These are phyloP conservation scores for Rhodotorula kratochvilovae DNA, from an alignment of 768 basidiomycete genomes.

Conservation along the genomic window DNA sequence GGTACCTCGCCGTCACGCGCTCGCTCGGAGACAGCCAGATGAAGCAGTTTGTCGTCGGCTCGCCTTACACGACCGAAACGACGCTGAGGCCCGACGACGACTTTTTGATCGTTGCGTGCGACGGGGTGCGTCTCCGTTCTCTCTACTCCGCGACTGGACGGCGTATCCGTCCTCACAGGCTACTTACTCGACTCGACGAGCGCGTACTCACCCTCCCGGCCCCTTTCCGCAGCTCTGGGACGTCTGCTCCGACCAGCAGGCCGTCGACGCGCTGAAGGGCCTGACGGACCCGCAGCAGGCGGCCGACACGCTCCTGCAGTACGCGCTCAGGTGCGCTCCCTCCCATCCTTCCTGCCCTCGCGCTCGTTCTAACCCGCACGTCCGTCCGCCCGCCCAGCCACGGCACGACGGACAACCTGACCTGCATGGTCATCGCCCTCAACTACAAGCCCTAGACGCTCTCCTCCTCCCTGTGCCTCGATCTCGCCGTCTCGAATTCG, in stretches of 20 bases:
- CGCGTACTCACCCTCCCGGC: neutral
- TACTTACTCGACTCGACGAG: no score
- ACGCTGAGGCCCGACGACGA: conserved; percentile 85
- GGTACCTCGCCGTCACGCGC: conserved; percentile 90
- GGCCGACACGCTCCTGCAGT: conserved; percentile 65
- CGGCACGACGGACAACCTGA: conserved; percentile 92
- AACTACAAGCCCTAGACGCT: neutral
- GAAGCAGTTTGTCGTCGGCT: conserved; percentile 98
- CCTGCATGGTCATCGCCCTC: conserved; percentile 66
- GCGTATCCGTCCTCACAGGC: no score
- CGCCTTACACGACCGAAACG: conserved; percentile 96
- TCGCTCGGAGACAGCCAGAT: conserved; percentile 94
- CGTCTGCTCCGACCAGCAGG: conserved; percentile 81
- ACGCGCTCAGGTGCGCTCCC: conserved; percentile 61
- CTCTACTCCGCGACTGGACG: no score
- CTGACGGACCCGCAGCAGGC: conserved; percentile 76
- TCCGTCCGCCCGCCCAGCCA: conserved; percentile 46
- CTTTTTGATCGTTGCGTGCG: conserved; percentile 93
- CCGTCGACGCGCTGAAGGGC: conserved; percentile 72
- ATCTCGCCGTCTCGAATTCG: neutral
- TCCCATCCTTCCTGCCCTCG: neutral
- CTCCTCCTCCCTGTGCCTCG: neutral
- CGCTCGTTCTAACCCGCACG: neutral
- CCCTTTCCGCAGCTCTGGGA: conserved; percentile 80
- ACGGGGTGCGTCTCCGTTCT: conserved; percentile 66